Percentiles rank a stretch among this genome's conserved stretches.
These are phyloP conservation scores for Suhomyces tanzawaensis DNA, from an alignment of 805 yeast genomes.

Conservation along the genomic window DNA sequence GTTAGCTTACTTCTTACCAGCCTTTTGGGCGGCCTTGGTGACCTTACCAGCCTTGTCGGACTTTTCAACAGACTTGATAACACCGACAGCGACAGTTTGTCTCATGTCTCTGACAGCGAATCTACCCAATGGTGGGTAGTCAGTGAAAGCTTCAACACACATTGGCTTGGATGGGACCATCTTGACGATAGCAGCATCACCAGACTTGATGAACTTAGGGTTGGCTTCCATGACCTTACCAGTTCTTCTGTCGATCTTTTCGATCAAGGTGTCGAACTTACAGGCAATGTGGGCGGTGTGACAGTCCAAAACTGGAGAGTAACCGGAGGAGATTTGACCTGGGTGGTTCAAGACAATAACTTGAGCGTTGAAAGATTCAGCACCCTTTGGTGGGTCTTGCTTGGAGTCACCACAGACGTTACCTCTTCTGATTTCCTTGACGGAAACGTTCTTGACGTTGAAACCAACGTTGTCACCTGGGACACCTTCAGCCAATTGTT, in stretches of 20 bases:
- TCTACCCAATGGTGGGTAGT: constrained; percentile 47
- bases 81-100: constrained; percentile 99
- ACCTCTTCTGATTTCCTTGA: constrained; percentile 88
- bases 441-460: constrained; percentile 89
- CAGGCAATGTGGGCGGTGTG: constrained; percentile 94
- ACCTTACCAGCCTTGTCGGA: constrained; percentile 86
- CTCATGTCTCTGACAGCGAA: constrained; percentile 96
- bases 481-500: constrained; percentile 70
- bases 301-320: constrained; percentile 89
- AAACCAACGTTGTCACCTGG: constrained; percentile 93
- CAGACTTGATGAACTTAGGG: constrained; percentile 37
- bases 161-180: constrained; percentile 44
- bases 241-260: constrained; percentile 82
- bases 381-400: constrained; percentile 82
- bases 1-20: constrained; percentile 62
- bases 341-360: constrained; percentile 88
- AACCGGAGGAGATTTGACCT: constrained; percentile 88
- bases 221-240: constrained; percentile 34
- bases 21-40: constrained; percentile 92
- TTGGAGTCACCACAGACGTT: constrained; percentile 90
- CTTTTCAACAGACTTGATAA: constrained; percentile 93
- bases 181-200: constrained; percentile 41
- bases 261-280: constrained; percentile 73
- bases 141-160: constrained; percentile 45
- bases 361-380: constrained; percentile 77